Base-by-base conservation (phyloP, 2,329 filamentous ascomycete genomes). In the Neonectria hederae region DNA sequence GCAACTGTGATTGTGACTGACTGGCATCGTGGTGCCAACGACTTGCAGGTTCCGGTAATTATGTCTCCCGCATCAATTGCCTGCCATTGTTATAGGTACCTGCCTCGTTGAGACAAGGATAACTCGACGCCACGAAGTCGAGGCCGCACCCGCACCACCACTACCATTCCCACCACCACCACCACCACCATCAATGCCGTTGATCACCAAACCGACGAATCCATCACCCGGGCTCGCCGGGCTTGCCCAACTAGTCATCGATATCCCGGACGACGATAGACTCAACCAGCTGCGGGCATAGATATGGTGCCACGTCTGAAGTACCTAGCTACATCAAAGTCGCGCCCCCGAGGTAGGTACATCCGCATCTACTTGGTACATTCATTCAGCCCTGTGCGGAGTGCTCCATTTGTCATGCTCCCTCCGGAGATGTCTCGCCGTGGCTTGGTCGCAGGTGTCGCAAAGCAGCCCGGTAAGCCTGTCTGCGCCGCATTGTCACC, bases 1-100 rank as follows among this genome's bases (percentile, higher is more conserved):
- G 55, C 28, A 51, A 63, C 55, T 55, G 61, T 63, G 61, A 63
- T 59, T 59, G 55, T 63, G 61, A 63, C 35, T 59, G 61, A 56
- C 53, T 48, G 53, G 53, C 53, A 56, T 62, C 53, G 38, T 28
- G 45, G 59, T 62, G 59, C 53, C 49, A 49, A 49, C 49, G 35
- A 51, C 60, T 58, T 57, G 48, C 45, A 57, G 59, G 48, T 63
- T 46, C 48, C 48, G 59, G 60, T 54, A 54, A 30, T 54, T 48
- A 28, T 59, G 55, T 38, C 57, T 59, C 40, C 30, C 42, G 32
- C 38, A 38, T 40, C 54, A 51, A 49, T 51, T 35, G 55, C 54
- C 48, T 54, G 42, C 49, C 42, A 54, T 54, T 17, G 35, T 35
- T 46, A 42, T 21, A 55, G 55, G 55, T 54, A 51, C 55, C 43